Evolutionary conservation across 2,329 filamentous ascomycete species (phyloP).

Genomic region (Colletotrichum sp.): DNA sequence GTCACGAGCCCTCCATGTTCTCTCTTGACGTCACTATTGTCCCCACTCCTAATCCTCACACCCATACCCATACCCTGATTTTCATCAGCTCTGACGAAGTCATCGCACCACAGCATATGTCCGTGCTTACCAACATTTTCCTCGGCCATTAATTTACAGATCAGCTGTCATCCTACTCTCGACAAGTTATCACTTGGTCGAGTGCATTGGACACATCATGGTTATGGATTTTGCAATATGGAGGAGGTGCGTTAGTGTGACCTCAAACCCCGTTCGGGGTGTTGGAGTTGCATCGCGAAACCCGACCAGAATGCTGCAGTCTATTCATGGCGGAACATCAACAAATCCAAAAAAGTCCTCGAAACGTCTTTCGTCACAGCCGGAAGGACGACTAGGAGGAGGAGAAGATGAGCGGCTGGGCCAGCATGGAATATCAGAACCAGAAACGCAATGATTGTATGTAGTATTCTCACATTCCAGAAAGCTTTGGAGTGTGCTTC

Average conservation of each 20-base stretch:
- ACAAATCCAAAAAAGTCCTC: neutral
- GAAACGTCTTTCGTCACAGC: neutral
- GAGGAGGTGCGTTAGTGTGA: slow-evolving; percentile 9
- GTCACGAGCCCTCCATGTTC: slow-evolving; percentile 29
- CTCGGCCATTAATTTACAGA: slow-evolving; percentile 56
- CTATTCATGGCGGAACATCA: slow-evolving; percentile 14
- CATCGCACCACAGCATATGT: slow-evolving; percentile 47
- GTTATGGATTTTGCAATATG: slow-evolving; percentile 65
- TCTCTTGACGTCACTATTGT: slow-evolving; percentile 12
- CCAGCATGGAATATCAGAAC: slow-evolving; percentile 20
- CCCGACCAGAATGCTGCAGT: slow-evolving; percentile 11
- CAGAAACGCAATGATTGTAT: slow-evolving; percentile 19
- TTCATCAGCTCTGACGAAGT: slow-evolving; percentile 33
- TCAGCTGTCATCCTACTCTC: slow-evolving; percentile 64
- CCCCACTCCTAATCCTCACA: neutral
- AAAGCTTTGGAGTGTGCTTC: slow-evolving; percentile 15
- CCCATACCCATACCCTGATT: slow-evolving; percentile 26
- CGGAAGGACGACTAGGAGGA: neutral
- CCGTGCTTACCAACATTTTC: slow-evolving; percentile 51
- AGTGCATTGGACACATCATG: slow-evolving; percentile 67
- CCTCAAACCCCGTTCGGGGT: neutral
- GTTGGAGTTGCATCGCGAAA: slow-evolving; percentile 12
- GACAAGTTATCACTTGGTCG: slow-evolving; percentile 51
- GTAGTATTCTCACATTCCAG: slow-evolving; percentile 19
- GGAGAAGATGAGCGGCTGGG: neutral